phyloP scores from a whole-genome alignment of 164 flowering plant genomes.

The Chimonanthus praecox region DNA sequence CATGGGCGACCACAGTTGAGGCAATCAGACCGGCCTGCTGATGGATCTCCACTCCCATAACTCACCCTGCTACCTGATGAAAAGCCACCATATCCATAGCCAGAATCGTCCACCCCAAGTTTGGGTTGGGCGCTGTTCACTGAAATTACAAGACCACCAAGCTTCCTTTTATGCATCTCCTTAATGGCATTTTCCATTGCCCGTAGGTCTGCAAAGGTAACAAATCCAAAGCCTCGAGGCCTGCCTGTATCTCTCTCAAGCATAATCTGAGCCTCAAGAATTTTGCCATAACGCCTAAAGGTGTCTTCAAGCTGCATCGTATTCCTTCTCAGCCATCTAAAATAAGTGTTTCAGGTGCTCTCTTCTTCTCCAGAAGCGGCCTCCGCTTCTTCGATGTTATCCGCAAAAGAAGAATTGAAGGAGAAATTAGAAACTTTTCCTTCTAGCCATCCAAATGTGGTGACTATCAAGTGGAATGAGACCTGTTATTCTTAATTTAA shows the following conservation, averaged over 20 bases:
- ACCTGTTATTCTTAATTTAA: too few species aligned
- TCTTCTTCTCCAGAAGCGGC: too few species aligned
- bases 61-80: constrained; percentile 62
- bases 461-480: too few species aligned
- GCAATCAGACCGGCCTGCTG: constrained; percentile 69
- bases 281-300: too few species aligned
- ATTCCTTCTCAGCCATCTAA: too few species aligned
- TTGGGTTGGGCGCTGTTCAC: constrained; percentile 92
- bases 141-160: constrained; percentile 68
- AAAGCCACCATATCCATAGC: constrained; percentile 55
- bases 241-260: constrained; percentile 86
- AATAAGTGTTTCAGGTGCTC: too few species aligned
- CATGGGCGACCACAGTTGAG: constrained; percentile 94
- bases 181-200: constrained; percentile 88
- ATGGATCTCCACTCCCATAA: constrained; percentile 55
- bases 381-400: too few species aligned
- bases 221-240: constrained; percentile 94
- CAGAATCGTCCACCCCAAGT: constrained; percentile 49
- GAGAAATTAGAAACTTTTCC: too few species aligned
- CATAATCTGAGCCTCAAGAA: constrained; percentile 36
- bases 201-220: constrained; percentile 85
- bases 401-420: too few species aligned
- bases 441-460: too few species aligned
- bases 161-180: constrained; percentile 89
- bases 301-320: too few species aligned